These are phyloP conservation scores for Aegilops umbellulata DNA, from an alignment of 176 grass and related monocot species.

Conservation along the genomic window DNA sequence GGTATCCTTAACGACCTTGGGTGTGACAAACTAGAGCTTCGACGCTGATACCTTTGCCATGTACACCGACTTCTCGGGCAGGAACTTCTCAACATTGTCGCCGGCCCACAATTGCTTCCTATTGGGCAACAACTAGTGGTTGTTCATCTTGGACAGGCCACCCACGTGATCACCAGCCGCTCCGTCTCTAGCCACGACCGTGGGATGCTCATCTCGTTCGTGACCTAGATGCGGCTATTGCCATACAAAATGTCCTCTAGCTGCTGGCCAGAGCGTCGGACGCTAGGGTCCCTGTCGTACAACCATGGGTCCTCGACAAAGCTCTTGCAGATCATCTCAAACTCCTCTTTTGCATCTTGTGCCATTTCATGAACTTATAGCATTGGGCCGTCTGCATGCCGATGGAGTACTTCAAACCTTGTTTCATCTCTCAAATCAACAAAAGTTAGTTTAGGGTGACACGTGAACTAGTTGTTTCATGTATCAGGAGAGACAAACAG, in stretches of 20 bases:
- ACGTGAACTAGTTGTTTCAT: no score
- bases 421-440: constrained; percentile 3
- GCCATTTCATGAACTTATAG: constrained; percentile 50
- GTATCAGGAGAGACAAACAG: neutral
- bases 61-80: no score
- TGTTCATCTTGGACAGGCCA: constrained; percentile 69
- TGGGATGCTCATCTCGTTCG: constrained; percentile 60
- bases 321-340: constrained; percentile 34
- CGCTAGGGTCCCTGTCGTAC: constrained; percentile 7
- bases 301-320: constrained; percentile 47
- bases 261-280: constrained; percentile 47
- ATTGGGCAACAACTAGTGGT: constrained; percentile 72
- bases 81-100: no score
- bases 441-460: neutral
- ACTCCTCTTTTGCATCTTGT: constrained; percentile 49
- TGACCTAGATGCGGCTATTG: constrained; percentile 52
- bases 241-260: constrained; percentile 61
- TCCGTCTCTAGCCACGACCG: constrained; percentile 47
- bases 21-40: no score
- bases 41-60: no score
- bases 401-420: constrained; percentile 20
- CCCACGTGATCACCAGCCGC: neutral
- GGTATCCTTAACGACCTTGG: no score
- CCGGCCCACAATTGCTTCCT: constrained; percentile 21
- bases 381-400: constrained; percentile 40